Evolutionary conservation across 2,329 filamentous ascomycete genomes (phyloP), one percentile per base, ranked within the genome.

Genomic region (Corinectria fuckeliana): DNA sequence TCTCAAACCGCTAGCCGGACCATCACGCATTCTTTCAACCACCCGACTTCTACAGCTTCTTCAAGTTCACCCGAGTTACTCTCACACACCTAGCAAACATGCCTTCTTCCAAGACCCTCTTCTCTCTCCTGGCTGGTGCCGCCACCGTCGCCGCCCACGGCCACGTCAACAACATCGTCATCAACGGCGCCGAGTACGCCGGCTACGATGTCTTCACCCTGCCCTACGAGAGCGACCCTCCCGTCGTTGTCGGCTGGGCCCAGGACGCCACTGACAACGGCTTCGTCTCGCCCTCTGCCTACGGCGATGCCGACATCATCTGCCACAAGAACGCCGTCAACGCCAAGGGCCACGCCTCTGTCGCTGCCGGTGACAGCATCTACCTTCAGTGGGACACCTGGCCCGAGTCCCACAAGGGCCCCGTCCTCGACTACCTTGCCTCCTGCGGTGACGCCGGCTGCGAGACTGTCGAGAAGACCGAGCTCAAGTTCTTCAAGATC

Each of bases 401-500:
- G 80, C 78, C 78, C 55, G 74, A 73, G 20, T 73, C 69, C 9
- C 81, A 83, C 73, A 67, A 75, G 58, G 78, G 83, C 1, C 87
- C 88, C 21, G 82, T 90, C 70, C 80, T 90, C 62, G 83, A 83
- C 74, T 90, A 89, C 79, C 77, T 90, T 34, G 88, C 88, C 61
- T 79, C 81, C 69, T 87, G 85, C 77, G 68, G 69, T 34, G 76
- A 79, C 55, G 81, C 79, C 32, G 81, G 86, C 71, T 88, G 85
- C 74, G 77, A 81, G 51, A 72, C 75, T 1, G 84, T 83, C 58
- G 81, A 84, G 75, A 84, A 86, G 76, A 75, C 75, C 6, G 71
- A 75, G 9, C 80, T 89, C 52, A 74, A 83, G 68, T 89, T 84
- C 76, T 85, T 88, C 82, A 90, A 91, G 82, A 88, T 90, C 62